Base-by-base conservation (phyloP, 2,329 filamentous ascomycete genomes). In the Apiospora malaysiana region DNA sequence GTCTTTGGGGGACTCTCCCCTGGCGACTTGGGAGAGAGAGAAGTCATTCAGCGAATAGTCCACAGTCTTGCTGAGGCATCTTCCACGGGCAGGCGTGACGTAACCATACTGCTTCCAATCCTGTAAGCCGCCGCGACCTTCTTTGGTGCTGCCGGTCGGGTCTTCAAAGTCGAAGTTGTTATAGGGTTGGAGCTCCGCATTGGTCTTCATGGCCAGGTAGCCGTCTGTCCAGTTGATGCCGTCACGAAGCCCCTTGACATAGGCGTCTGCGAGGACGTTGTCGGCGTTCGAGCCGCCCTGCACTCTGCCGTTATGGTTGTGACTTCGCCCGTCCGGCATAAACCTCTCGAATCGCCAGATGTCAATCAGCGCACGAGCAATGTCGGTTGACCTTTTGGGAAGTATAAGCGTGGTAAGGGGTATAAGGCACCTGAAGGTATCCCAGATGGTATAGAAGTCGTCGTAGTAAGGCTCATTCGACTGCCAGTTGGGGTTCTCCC, bases 1-100 rank as follows among this genome's bases (percentile, higher is more conserved):
- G 0, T 78, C 81, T 3, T 83, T 82, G 12, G 87, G 84, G 1
- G 87, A 88, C 46, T 93, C 78, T 0, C 82, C 83, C 10, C 84
- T 84, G 0, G 91, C 91, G 70, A 94, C 87, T 67, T 89, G 83
- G 0, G 89, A 84, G 70, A 93, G 90, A 73, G 88, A 90, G 76
- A 89, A 95, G 81, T 94, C 93, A 73, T 94, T 90, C 79, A 94
- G 94, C 9, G 91, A 89, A 78, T 95, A 95, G 78, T 94, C 93
- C 0, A 94, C 87, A 0, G 92, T 94, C 10, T 93, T 82, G 49
- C 89, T 68, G 21, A 68, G 86, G 1, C 90, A 93, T 27, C 94
- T 87, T 72, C 88, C 91, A 5, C 93, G 86, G 0, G 92, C 93
- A 78, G 92, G 87, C 0, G 90, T 89, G 21, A 95, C 91, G 78